Conservation (phyloP, 768 basidiomycete species). For the Naematelia aurantialba region DNA sequence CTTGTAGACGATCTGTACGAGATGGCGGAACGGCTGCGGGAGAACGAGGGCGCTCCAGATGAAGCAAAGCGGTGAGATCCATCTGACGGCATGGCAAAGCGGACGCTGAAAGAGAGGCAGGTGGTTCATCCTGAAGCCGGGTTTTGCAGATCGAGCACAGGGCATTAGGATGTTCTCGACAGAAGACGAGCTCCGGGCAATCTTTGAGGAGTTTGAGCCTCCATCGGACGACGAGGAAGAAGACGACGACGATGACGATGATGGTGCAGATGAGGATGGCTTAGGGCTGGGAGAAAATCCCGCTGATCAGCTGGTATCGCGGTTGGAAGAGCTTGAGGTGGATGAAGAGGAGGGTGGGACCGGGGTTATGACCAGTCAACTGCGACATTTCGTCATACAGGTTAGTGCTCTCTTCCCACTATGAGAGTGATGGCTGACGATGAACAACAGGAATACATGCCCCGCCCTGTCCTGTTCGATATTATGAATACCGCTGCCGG, state of each 20-base stretch:
- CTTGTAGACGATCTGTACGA: constrained; percentile 92
- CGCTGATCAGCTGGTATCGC: constrained; percentile 12
- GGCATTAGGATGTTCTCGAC: constrained; percentile 86
- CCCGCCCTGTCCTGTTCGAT: constrained; percentile 72
- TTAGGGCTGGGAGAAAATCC: constrained; percentile 2
- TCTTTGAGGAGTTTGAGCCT: constrained; percentile 76
- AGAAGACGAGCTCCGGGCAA: constrained; percentile 62
- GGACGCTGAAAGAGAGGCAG: constrained; percentile 13
- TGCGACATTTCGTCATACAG: constrained; percentile 95
- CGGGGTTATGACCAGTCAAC: constrained; percentile 72
- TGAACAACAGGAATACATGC: constrained; percentile 71
- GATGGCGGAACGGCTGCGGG: constrained; percentile 62
- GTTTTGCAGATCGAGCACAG: constrained; percentile 94
- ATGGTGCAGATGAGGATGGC: constrained; percentile 11
- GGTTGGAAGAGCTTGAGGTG: constrained; percentile 5
- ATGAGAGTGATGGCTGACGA: not conserved
- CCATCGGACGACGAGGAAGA: constrained; percentile 50
- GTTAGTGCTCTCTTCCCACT: constrained; percentile 52
- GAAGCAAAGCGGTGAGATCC: constrained; percentile 34
- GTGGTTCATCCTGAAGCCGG: constrained; percentile 97
- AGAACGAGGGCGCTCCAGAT: constrained; percentile 40
- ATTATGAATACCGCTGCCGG: constrained; percentile 53
- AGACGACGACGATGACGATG: constrained; percentile 29
- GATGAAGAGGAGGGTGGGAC: constrained; percentile 47
- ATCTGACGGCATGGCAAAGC: not conserved